These are phyloP conservation scores for Allium sativum DNA, from an alignment of 106 monocot species.

Conservation along the genomic window DNA sequence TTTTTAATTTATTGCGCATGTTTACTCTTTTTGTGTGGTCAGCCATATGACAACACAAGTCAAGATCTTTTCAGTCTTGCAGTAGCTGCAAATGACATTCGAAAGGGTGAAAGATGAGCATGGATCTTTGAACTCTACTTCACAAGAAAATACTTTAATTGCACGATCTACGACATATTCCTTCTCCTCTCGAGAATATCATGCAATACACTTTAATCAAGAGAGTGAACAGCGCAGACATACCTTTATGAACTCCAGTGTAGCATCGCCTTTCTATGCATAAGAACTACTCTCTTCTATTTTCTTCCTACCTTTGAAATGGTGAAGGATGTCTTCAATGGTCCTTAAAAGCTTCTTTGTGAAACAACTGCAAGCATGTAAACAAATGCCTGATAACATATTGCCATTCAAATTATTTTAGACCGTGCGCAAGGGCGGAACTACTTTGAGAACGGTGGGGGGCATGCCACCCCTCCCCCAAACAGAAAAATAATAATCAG, in stretches of 20 bases:
- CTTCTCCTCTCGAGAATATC: conserved; percentile 89
- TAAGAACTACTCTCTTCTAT: conserved; percentile 9
- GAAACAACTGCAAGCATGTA: conserved; percentile 84
- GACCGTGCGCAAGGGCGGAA: too few relatives aligned
- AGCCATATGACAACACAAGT: conserved; percentile 46
- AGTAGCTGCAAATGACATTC: conserved; percentile 96
- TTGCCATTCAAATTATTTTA: too few relatives aligned
- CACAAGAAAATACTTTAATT: conserved; percentile 81
- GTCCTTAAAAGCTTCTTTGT: conserved; percentile 72
- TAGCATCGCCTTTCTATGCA: conserved; percentile 43
- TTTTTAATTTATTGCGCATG: too few relatives aligned
- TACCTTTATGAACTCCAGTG: conserved; percentile 90
- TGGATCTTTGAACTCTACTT: conserved; percentile 73
- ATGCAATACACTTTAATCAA: conserved; percentile 72
- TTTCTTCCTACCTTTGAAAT: conserved; percentile 39
- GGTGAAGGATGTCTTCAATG: conserved; percentile 50
- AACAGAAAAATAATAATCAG: too few relatives aligned
- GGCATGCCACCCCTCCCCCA: too few relatives aligned
- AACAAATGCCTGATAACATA: too few relatives aligned
- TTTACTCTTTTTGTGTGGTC: too few relatives aligned
- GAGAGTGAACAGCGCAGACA: conserved; percentile 85
- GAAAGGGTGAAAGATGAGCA: conserved; percentile 59
- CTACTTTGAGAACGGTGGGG: too few relatives aligned
- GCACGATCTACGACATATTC: conserved; percentile 75
- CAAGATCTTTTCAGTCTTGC: conserved; percentile 93